Evolutionary conservation across 73 alveolate genomes (phyloP), one percentile per base, ranked within the genome.

Genomic region (Tetrahymena thermophila): DNA sequence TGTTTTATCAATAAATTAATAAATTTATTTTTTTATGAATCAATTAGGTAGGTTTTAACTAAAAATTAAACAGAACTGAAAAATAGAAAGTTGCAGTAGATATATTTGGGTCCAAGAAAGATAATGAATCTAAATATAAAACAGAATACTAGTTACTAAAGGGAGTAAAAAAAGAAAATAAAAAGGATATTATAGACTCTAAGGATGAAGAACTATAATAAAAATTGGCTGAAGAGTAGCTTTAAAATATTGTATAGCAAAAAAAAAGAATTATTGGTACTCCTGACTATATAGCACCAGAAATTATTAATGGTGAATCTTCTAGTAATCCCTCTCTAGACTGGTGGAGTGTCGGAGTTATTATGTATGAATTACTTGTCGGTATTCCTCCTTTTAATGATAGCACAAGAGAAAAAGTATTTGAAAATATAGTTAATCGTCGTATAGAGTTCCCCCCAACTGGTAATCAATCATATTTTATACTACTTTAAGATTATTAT

Each of bases 281-380:
- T 35, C 98, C 99, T 14, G 99, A 98, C 25, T 98, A 98, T 96
- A 97, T 98, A 85, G 99, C 99, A 21, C 99, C 99, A 17, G 99
- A 98, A 96, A 98, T 98, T 94, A 96, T 98, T 28, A 94, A 96
- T 50, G 99, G 99, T 43, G 93, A 85, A 43, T 84, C 95, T 43
- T 84, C 96, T 43, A 94, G 85, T 85, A 94, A 95, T 31, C 98
- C 96, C 17, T 98, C 98, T 96, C 97, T 98, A 56, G 98, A 96
- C 40, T 94, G 98, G 96, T 55, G 96, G 96, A 94, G 96, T 85
- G 57, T 94, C 34, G 99, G 99, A 11, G 99, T 98, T 57, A 96
- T 99, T 43, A 97, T 98, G 95, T 99, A 97, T 95, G 99, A 99
- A 94, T 97, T 99, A 89, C 85, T 99, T 25, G 97, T 99, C 17